Percentiles rank a stretch among this genome's conserved stretches.
Evolutionary conservation across 2,329 filamentous ascomycete genomes (phyloP).

Genomic region (Claviceps africana): DNA sequence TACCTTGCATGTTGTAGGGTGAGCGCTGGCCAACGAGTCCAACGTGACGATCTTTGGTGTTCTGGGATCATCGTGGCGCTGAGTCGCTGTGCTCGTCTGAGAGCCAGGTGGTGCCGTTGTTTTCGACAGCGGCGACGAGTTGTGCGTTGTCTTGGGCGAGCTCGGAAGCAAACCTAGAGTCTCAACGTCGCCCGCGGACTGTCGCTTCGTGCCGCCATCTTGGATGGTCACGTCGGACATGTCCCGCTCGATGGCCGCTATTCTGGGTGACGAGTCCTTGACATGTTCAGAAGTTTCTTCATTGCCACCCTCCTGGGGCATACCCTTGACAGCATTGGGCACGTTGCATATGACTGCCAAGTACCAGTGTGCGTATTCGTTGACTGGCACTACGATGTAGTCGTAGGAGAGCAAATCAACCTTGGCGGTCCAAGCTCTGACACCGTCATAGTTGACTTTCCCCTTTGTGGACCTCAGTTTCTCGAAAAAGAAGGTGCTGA

Average conservation of each 20-base stretch:
- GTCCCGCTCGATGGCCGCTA: conserved; percentile 9
- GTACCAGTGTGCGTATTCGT: conserved; percentile 83
- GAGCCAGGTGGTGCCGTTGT: conserved; percentile 8
- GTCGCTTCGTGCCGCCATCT: conserved; percentile 5
- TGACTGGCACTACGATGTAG: conserved; percentile 84
- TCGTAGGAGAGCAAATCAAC: conserved; percentile 75
- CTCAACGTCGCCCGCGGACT: background rate
- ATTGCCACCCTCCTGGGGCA: conserved; percentile 8
- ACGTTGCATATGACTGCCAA: conserved; percentile 90
- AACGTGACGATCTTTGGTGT: conserved; percentile 68
- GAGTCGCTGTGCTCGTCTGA: background rate
- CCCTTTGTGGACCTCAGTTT: conserved; percentile 51
- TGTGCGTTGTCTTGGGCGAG: conserved; percentile 1
- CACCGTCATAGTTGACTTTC: conserved; percentile 68
- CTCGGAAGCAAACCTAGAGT: background rate
- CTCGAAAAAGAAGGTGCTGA: conserved; percentile 86
- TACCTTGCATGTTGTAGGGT: conserved; percentile 48
- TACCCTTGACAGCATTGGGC: conserved; percentile 37
- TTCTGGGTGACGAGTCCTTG: conserved; percentile 2
- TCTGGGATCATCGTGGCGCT: conserved; percentile 22
- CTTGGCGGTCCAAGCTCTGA: conserved; percentile 76
- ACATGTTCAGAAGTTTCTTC: conserved; percentile 4
- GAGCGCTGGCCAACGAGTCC: conserved; percentile 62
- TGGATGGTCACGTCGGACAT: conserved; percentile 14
- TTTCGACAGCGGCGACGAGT: background rate